Evolutionary conservation across 495 filamentous ascomycete species (phyloP).

Genomic region (Daldinia grandis): DNA sequence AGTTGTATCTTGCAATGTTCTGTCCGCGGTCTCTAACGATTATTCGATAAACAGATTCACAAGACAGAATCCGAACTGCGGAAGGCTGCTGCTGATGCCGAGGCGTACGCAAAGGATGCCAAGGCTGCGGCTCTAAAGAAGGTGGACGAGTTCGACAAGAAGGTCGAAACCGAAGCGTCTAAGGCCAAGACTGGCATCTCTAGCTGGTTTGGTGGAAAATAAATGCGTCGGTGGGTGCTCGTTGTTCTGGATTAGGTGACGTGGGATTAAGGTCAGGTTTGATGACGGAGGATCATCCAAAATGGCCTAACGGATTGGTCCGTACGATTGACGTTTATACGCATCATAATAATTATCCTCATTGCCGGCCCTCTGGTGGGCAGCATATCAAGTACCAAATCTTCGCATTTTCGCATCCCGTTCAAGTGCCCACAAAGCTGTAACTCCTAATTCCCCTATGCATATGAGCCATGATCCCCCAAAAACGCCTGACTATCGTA

Average conservation of each 20-base stretch:
- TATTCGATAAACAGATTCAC: constrained; percentile 59
- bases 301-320: constrained; percentile 8
- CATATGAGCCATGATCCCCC: constrained; percentile 12
- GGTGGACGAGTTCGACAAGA: constrained; percentile 76
- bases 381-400: constrained; percentile 5
- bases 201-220: constrained; percentile 77
- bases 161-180: constrained; percentile 75
- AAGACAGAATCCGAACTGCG: constrained; percentile 66
- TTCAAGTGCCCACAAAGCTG: constrained; percentile 23
- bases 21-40: constrained; percentile 14
- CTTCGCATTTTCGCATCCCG: background rate
- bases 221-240: constrained; percentile 4
- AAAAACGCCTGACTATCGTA: constrained; percentile 18
- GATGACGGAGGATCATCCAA: background rate
- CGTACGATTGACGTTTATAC: constrained; percentile 31
- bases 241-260: background rate
- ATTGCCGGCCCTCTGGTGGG: background rate
- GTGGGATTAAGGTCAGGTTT: background rate
- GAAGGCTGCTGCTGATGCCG: constrained; percentile 63
- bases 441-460: constrained; percentile 29
- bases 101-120: constrained; percentile 67
- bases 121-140: constrained; percentile 70
- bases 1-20: constrained; percentile 2
- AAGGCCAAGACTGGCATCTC: constrained; percentile 82
- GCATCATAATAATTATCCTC: constrained; percentile 28